Conservation (phyloP, 306 rosid genomes). For the Quillaja saponaria region DNA sequence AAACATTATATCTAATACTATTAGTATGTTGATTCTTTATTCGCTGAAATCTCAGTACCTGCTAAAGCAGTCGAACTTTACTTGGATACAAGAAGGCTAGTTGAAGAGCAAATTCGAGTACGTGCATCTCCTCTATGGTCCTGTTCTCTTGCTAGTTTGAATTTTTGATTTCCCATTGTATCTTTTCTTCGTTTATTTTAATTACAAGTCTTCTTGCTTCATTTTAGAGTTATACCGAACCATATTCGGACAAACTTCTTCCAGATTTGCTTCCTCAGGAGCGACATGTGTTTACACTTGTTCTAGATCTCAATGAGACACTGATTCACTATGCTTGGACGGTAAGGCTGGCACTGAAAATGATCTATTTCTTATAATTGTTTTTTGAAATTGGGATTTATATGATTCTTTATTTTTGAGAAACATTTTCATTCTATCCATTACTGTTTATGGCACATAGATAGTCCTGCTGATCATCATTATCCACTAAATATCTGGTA, state of each 20-base stretch:
- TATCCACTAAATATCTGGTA: constrained; percentile 6
- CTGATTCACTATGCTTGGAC: constrained; percentile 87
- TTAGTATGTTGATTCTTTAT: constrained; percentile 31
- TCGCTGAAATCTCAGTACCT: constrained; percentile 58
- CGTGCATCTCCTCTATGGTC: background rate
- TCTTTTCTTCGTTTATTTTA: constrained; percentile 3
- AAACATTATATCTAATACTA: constrained; percentile 1
- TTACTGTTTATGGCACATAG: background rate
- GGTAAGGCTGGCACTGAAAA: constrained; percentile 49
- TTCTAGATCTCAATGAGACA: constrained; percentile 93
- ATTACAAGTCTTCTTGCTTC: constrained; percentile 28
- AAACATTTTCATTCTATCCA: constrained; percentile 4
- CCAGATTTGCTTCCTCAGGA: constrained; percentile 92
- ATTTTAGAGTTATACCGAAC: constrained; percentile 79
- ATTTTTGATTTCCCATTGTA: constrained; percentile 8
- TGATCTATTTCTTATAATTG: background rate
- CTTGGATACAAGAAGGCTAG: constrained; percentile 72
- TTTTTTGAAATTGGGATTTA: background rate
- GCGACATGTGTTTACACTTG: constrained; percentile 84
- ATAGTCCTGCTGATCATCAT: constrained; percentile 15
- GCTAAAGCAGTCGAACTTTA: constrained; percentile 75
- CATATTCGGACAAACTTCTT: constrained; percentile 91
- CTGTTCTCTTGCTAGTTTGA: constrained; percentile 21
- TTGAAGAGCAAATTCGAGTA: constrained; percentile 85
- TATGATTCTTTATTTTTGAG: background rate